Evolutionary conservation across 2,329 filamentous ascomycete genomes (phyloP).

Genomic region (Aspergillus clavatus): DNA sequence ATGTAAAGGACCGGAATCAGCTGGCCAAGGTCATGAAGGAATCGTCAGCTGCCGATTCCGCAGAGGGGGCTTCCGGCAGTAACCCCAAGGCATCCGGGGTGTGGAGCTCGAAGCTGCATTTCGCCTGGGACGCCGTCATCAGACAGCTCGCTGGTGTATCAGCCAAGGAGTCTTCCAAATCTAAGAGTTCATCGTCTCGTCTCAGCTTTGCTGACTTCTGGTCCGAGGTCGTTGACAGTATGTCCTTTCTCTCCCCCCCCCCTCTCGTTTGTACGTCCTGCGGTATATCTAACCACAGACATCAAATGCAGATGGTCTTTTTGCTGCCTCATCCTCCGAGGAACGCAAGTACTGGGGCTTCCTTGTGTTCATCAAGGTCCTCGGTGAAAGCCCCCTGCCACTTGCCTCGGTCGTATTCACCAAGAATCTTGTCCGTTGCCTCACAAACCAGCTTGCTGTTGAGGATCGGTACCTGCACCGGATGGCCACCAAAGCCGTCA

Average conservation of each 20-base stretch:
- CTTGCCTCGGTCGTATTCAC: slow-evolving; percentile 65
- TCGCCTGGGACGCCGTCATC: slow-evolving; percentile 82
- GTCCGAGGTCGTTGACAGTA: slow-evolving; percentile 80
- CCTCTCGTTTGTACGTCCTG: too few relatives aligned
- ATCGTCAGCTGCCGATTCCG: slow-evolving; percentile 30
- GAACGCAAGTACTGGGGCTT: slow-evolving; percentile 92
- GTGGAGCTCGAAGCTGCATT: slow-evolving; percentile 76
- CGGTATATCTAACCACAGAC: slow-evolving; percentile 20
- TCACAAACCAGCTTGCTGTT: slow-evolving; percentile 77
- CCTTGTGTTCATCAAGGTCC: slow-evolving; percentile 73
- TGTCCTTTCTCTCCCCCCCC: slow-evolving; percentile 36
- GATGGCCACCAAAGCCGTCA: slow-evolving; percentile 71
- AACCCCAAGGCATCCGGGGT: slow-evolving; percentile 54
- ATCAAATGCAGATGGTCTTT: slow-evolving; percentile 74
- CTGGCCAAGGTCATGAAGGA: slow-evolving; percentile 78
- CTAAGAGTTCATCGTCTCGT: slow-evolving; percentile 33
- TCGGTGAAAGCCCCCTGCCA: slow-evolving; percentile 50
- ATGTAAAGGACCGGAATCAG: slow-evolving; percentile 60
- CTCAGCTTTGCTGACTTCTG: slow-evolving; percentile 70
- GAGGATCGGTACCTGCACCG: slow-evolving; percentile 75
- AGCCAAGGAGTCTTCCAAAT: slow-evolving; percentile 26
- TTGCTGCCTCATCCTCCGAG: slow-evolving; percentile 73
- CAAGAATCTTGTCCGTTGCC: slow-evolving; percentile 72
- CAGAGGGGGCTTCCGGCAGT: slow-evolving; percentile 26
- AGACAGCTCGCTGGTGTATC: slow-evolving; percentile 32